Percentiles rank a stretch among this genome's conserved stretches.
Evolutionary conservation across 768 basidiomycete genomes (phyloP).

Genomic region (Arthromyces matolae): DNA sequence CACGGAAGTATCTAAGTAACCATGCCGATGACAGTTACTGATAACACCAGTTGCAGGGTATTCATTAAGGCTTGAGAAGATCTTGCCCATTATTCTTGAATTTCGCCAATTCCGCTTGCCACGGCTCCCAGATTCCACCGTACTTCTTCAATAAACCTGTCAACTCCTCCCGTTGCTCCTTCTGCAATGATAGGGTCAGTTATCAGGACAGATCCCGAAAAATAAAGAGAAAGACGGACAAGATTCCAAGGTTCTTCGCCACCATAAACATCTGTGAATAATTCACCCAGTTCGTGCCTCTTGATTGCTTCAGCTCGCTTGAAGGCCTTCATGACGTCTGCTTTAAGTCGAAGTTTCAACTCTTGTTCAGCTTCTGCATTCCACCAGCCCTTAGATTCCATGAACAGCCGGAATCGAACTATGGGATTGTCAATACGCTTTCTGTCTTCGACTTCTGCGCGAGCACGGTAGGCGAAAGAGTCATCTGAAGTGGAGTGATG

Average conservation of each 20-base stretch:
- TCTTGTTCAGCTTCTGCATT: constrained; percentile 66
- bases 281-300: constrained; percentile 66
- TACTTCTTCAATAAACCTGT: constrained; percentile 75
- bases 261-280: constrained; percentile 87
- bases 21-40: background rate
- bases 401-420: constrained; percentile 76
- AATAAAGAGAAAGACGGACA: constrained; percentile 48
- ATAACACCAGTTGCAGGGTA: too few species aligned
- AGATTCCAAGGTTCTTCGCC: constrained; percentile 83
- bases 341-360: constrained; percentile 63
- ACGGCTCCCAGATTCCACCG: constrained; percentile 82
- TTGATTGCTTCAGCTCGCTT: constrained; percentile 69
- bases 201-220: background rate
- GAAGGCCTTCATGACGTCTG: constrained; percentile 75
- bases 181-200: constrained; percentile 38
- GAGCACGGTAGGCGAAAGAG: constrained; percentile 87
- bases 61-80: constrained; percentile 30
- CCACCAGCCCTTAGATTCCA: constrained; percentile 89
- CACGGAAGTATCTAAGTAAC: background rate
- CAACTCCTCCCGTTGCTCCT: constrained; percentile 82
- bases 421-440: constrained; percentile 91
- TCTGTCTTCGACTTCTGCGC: constrained; percentile 87
- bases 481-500: constrained; percentile 96
- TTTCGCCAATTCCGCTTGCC: constrained; percentile 73
- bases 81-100: constrained; percentile 73